Evolutionary conservation across 768 basidiomycete species (phyloP), one percentile per base, ranked within the genome.

Genomic region (Amanita muscaria): DNA sequence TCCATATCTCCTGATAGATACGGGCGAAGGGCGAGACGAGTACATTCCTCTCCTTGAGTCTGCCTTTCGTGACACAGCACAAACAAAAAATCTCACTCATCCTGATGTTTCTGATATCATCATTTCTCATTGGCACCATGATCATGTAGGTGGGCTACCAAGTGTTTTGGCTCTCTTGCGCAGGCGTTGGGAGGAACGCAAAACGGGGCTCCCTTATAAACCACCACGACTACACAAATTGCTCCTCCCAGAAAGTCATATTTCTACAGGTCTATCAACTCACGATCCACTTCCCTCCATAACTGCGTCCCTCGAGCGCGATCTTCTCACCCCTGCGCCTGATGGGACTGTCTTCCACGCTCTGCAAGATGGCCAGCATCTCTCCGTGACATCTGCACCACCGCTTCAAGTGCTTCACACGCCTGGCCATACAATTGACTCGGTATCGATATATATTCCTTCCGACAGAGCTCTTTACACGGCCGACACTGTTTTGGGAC

Each of bases 361-460:
- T 46, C 64, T 88, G 11, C 51, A 56, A 32, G 76, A 87, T 44
- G 63, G 61, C 0, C 83, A 88, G 55, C 24, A 19, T 14, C 10
- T 44, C 16, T 18, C 33, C 18, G 56, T 61, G 2, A 56, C 88
- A 30, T 45, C 60, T 12, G 57, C 73, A 21, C 58, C 66, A 3
- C 53, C 66, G 14, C 70, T 96, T 8, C 70, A 70, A 19, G 76
- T 96, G 18, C 54, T 97, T 1, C 81, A 89, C 57, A 82, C 88
- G 0, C 94, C 94, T 0, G 94, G 94, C 1, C 94, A 97, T 53
- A 97, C 94, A 0, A 54, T 65, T 36, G 94, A 98, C 60, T 92
- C 88, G 2, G 74, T 96, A 56, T 80, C 73, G 39, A 66, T 97
- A 30, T 66, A 80, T 44, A 66, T 91, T 40, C 68, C 76, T 0